A percentile compares a stretch with the other conserved stretches of the same genome.
Conservation (phyloP, 768 basidiomycete species). For the Auricularia sp. region DNA sequence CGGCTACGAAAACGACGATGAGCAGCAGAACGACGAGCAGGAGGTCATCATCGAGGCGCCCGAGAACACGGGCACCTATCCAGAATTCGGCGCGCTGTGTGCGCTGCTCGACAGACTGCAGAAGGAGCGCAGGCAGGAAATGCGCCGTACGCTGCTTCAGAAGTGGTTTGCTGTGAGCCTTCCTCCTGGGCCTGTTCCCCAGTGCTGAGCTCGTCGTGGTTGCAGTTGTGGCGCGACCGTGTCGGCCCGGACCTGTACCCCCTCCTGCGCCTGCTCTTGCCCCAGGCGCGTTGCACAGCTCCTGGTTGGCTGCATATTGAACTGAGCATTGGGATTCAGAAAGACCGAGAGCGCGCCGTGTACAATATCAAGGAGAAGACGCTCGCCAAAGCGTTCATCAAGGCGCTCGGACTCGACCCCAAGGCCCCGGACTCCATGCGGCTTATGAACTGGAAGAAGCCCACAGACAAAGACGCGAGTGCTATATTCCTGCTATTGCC, state of each 20-base stretch:
- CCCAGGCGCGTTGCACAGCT: slow-evolving; percentile 49
- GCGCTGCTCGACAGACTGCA: slow-evolving; percentile 70
- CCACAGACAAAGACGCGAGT: slow-evolving; percentile 56
- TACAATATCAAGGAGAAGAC: slow-evolving; percentile 95
- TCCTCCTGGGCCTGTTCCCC: slow-evolving; percentile 9
- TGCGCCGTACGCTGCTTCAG: slow-evolving; percentile 56
- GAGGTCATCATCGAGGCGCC: slow-evolving; percentile 5
- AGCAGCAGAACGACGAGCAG: not conserved
- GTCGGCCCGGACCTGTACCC: slow-evolving; percentile 88
- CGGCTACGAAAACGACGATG: not conserved
- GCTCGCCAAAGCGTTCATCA: slow-evolving; percentile 86
- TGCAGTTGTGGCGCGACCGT: slow-evolving; percentile 74
- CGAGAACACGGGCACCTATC: slow-evolving; percentile 12
- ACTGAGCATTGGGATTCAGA: slow-evolving; percentile 34
- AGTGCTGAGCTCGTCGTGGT: slow-evolving; percentile 8
- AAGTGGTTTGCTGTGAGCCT: slow-evolving; percentile 71
- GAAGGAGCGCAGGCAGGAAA: slow-evolving; percentile 62
- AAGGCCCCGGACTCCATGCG: slow-evolving; percentile 74
- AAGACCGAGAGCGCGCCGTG: slow-evolving; percentile 85
- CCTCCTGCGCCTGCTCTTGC: slow-evolving; percentile 77
- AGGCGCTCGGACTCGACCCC: slow-evolving; percentile 72
- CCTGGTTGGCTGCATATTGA: too few species aligned
- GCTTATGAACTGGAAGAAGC: slow-evolving; percentile 84
- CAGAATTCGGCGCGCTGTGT: slow-evolving; percentile 17
- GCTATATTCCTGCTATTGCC: not conserved